phyloP scores from a whole-genome alignment of 768 basidiomycete genomes.

The Rhodotorula toruloides region DNA sequence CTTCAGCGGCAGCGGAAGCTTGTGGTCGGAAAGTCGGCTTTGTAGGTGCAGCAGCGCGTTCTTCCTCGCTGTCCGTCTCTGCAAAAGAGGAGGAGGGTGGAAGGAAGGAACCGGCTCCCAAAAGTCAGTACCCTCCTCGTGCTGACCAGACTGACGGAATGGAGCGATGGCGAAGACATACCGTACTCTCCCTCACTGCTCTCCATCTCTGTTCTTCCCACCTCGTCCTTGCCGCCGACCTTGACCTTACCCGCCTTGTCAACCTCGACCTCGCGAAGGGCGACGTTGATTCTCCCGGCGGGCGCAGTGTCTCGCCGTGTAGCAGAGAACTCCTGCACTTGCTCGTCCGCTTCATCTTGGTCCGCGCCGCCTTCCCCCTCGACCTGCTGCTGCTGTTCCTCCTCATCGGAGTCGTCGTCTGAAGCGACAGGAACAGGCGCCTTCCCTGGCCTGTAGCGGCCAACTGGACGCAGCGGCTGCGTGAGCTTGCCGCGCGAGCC shows the following conservation, averaged over 20 bases:
- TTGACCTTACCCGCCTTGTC: constrained; percentile 73
- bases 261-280: constrained; percentile 73
- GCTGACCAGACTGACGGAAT: no score
- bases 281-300: constrained; percentile 63
- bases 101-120: constrained; percentile 31
- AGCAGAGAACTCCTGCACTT: constrained; percentile 46
- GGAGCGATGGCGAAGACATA: constrained; percentile 39
- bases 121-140: no score
- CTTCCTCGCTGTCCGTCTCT: constrained; percentile 49
- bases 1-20: background rate
- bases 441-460: constrained; percentile 81
- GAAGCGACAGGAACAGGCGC: constrained; percentile 30
- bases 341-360: constrained; percentile 45
- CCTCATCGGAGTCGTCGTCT: constrained; percentile 40
- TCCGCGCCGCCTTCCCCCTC: constrained; percentile 28
- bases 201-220: constrained; percentile 65
- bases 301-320: background rate
- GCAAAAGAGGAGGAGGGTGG: constrained; percentile 51
- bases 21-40: constrained; percentile 22
- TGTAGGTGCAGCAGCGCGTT: constrained; percentile 37
- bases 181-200: constrained; percentile 46
- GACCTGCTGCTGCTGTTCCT: constrained; percentile 34
- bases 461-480: constrained; percentile 54
- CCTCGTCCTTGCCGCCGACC: constrained; percentile 71
- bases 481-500: constrained; percentile 30